Conservation (phyloP, 2,329 filamentous ascomycete species). For the Paradendryphiella salina region DNA sequence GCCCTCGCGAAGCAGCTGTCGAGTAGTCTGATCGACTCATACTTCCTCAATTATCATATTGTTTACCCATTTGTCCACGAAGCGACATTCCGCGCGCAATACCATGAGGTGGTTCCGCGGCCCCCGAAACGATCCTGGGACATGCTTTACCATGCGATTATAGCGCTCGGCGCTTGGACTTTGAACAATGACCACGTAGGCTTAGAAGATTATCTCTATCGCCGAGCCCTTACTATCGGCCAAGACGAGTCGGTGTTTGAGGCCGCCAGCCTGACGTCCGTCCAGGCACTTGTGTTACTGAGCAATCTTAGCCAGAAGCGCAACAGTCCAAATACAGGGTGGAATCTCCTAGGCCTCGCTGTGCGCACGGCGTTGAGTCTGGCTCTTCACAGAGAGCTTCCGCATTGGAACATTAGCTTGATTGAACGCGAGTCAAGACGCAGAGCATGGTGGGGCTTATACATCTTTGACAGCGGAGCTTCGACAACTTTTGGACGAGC, state of each 20-base stretch:
- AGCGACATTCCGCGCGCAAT: conserved; percentile 33
- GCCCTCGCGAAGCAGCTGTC: conserved; percentile 28
- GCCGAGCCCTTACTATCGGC: conserved; percentile 28
- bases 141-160: conserved; percentile 31
- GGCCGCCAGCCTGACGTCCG: conserved; percentile 27
- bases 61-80: conserved; percentile 35
- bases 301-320: conserved; percentile 33
- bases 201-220: conserved; percentile 31
- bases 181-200: conserved; percentile 30
- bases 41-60: conserved; percentile 31
- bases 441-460: conserved; percentile 32
- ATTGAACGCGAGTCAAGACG: conserved; percentile 32
- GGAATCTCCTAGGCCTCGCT: conserved; percentile 32
- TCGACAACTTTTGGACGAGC: conserved; percentile 33
- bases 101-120: conserved; percentile 30
- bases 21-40: conserved; percentile 28
- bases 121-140: conserved; percentile 29
- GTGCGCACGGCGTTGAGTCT: conserved; percentile 31
- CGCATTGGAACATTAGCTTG: conserved; percentile 34
- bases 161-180: conserved; percentile 31
- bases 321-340: conserved; percentile 32
- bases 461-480: conserved; percentile 34
- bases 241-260: conserved; percentile 35
- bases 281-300: conserved; percentile 31
- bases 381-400: conserved; percentile 32